Base-by-base conservation (phyloP, 345 rosid genomes). In the Nasturtium officinale region DNA sequence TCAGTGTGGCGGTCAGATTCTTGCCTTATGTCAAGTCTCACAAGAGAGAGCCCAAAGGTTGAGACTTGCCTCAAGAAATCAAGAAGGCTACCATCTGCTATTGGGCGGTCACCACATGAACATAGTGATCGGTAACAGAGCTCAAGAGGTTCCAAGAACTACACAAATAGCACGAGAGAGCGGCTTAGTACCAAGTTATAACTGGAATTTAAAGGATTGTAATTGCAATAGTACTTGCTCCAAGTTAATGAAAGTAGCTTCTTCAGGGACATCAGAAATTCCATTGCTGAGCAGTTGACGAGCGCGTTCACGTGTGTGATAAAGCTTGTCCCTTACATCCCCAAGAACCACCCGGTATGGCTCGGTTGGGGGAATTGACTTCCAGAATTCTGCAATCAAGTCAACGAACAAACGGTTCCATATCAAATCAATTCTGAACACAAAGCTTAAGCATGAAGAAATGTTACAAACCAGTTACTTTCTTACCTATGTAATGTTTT, bases 21-120 rank as follows among this genome's bases (percentile, higher is more conserved):
- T 84, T 96, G 99, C 70, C 99, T 79, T 26, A 96, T 92, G 77
- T 96, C 99, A 56, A 96, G 96, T 69, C 91, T 83, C 46, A 96
- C 99, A 38, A 96, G 86, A 46, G 98, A 89, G 61, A 96, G 94
- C 17, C 99, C 99, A 65, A 92, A 96, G 48, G 97, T 96, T 4
- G 99, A 96, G 30, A 90, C 98, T 87, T 96, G 99, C 75, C 98
- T 83, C 78, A 92, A 72, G 86, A 92, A 92, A 84, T 96, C 99
- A 32, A 96, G 98, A 75, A 96, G 98, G 83, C 97, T 91, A 61
- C 99, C 99, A 73, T 96, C 99, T 60, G 99, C 99, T 71, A 96
- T 92, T 62, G 98, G 56, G 40, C 85, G 90, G 80, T 96, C 99
- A 73, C 99, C 99, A 23, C 95, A 89, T 25, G 86, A 73, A 65